These are phyloP conservation scores for Pseudogymnoascus pannorum DNA, from an alignment of 2,329 filamentous ascomycete genomes.

Conservation along the genomic window DNA sequence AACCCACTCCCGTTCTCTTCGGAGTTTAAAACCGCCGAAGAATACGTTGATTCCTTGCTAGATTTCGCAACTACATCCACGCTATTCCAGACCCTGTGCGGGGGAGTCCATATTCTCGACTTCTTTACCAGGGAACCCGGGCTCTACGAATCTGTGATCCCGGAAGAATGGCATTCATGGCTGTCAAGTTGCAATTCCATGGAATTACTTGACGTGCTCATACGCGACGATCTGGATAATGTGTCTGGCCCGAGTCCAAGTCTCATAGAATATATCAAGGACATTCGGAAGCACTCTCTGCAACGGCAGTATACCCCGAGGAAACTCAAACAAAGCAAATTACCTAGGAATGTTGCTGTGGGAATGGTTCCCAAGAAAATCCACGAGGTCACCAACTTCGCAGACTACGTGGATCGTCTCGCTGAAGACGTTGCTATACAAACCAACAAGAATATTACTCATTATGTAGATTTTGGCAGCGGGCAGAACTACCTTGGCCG, in stretches of 20 bases:
- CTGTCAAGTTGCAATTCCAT: conserved; percentile 65
- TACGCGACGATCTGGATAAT: conserved; percentile 63
- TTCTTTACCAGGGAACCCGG: conserved; percentile 85
- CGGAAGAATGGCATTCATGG: conserved; percentile 74
- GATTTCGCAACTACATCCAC: conserved; percentile 66
- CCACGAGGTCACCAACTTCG: conserved; percentile 87
- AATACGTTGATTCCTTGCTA: conserved; percentile 73
- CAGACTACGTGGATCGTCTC: conserved; percentile 66
- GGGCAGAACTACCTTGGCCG: conserved; percentile 94
- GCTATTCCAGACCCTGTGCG: conserved; percentile 81
- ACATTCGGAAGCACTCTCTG: conserved; percentile 64
- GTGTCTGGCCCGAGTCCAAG: conserved; percentile 34
- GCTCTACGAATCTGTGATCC: conserved; percentile 70
- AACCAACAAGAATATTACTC: conserved; percentile 58
- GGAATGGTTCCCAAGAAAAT: conserved; percentile 97
- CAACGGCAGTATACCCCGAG: conserved; percentile 48
- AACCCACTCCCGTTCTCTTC: conserved; percentile 60
- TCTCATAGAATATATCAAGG: conserved; percentile 64
- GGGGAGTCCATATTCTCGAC: conserved; percentile 93
- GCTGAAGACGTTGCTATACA: conserved; percentile 50
- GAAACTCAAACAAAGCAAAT: conserved; percentile 39
- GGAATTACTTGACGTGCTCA: conserved; percentile 70
- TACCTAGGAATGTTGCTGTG: conserved; percentile 67
- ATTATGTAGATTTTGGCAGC: conserved; percentile 92
- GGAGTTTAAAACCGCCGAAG: conserved; percentile 62